These are phyloP conservation scores for Sarcodon sp. DNA, from an alignment of 768 basidiomycete genomes.

Conservation along the genomic window DNA sequence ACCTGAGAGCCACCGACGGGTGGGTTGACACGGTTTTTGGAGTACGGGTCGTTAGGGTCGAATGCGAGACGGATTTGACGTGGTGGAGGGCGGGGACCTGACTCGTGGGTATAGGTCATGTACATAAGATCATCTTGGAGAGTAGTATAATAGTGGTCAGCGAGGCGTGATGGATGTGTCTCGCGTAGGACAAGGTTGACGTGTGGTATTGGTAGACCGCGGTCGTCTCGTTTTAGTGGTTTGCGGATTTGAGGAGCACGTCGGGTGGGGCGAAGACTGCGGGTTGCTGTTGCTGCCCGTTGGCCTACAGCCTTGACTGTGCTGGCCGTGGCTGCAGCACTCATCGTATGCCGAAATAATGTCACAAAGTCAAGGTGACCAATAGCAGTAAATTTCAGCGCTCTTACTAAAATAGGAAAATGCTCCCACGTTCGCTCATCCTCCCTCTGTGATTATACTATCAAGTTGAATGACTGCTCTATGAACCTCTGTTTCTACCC, in stretches of 20 bases:
- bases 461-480: too few relatives aligned
- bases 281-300: slow-evolving; percentile 6
- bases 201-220: slow-evolving; percentile 64
- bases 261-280: slow-evolving; percentile 9
- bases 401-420: too few relatives aligned
- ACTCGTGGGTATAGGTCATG: slow-evolving; percentile 80
- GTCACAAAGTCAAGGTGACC: too few relatives aligned
- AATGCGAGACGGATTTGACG: slow-evolving; percentile 53
- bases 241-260: slow-evolving; percentile 9
- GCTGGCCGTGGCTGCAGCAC: not conserved
- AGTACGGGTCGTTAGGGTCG: slow-evolving; percentile 74
- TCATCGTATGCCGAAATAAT: too few relatives aligned
- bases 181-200: slow-evolving; percentile 54
- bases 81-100: slow-evolving; percentile 34
- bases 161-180: slow-evolving; percentile 58
- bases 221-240: slow-evolving; percentile 32
- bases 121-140: slow-evolving; percentile 88
- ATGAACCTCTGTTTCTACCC: too few relatives aligned
- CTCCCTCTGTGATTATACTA: slow-evolving; percentile 11
- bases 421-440: too few relatives aligned
- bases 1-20: slow-evolving; percentile 55
- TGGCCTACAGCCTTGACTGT: not conserved
- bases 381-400: too few relatives aligned
- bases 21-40: slow-evolving; percentile 63
- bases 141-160: slow-evolving; percentile 75